Evolutionary conservation across 768 basidiomycete genomes (phyloP).

Genomic region (Panellus pusillus): DNA sequence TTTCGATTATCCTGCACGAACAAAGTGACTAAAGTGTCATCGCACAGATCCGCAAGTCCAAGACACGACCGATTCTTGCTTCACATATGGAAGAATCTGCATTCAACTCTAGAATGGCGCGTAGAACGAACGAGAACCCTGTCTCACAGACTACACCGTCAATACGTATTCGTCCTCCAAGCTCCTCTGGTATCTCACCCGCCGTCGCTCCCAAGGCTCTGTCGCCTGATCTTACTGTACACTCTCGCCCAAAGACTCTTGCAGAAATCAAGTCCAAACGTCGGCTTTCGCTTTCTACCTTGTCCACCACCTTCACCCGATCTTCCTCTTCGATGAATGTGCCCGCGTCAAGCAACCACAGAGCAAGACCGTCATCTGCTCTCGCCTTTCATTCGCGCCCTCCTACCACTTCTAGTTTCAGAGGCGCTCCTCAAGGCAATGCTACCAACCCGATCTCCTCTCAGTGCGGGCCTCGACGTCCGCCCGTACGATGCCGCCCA

Average conservation of each 20-base stretch:
- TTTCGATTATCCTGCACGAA: neutral
- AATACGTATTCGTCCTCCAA: slow-evolving; percentile 24
- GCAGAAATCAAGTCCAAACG: slow-evolving; percentile 39
- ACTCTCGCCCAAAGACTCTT: slow-evolving; percentile 23
- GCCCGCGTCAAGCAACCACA: slow-evolving; percentile 7
- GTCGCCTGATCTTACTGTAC: slow-evolving; percentile 28
- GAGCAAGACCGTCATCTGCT: slow-evolving; percentile 17
- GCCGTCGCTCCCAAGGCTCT: slow-evolving; percentile 1
- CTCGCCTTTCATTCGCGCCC: slow-evolving; percentile 19
- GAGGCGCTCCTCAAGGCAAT: neutral
- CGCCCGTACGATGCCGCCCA: neutral
- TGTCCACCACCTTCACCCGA: slow-evolving; percentile 21
- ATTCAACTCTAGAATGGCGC: slow-evolving; percentile 13
- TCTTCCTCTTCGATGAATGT: slow-evolving; percentile 19
- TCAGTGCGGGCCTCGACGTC: slow-evolving; percentile 2
- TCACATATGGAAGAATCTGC: slow-evolving; percentile 12
- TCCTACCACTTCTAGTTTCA: slow-evolving; percentile 5
- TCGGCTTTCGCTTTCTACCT: slow-evolving; percentile 35
- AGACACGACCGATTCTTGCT: slow-evolving; percentile 21
- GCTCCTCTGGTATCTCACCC: slow-evolving; percentile 8
- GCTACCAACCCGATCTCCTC: neutral
- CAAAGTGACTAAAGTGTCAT: neutral
- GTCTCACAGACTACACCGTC: slow-evolving; percentile 5
- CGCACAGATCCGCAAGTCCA: slow-evolving; percentile 13
- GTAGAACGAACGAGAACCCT: slow-evolving; percentile 7